Evolutionary conservation across 2,329 filamentous ascomycete genomes (phyloP).

Genomic region (Seiridium unicorne): DNA sequence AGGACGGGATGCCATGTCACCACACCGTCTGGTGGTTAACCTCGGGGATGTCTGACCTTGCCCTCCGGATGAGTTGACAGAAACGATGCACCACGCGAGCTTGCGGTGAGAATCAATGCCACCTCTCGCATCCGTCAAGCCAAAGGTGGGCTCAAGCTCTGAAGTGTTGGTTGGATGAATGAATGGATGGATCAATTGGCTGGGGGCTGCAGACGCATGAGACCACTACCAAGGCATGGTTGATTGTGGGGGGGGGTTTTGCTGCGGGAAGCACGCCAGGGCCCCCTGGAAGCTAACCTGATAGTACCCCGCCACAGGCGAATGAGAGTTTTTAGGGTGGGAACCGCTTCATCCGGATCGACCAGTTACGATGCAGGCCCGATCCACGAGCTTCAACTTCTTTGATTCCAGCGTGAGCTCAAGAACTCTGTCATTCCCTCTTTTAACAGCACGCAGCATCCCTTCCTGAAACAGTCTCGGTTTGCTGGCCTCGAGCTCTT

Average conservation of each 20-base stretch:
- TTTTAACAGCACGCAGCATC: background rate
- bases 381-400: constrained; percentile 6
- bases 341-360: background rate
- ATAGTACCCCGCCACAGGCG: background rate
- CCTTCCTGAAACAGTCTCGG: background rate
- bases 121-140: too few relatives aligned
- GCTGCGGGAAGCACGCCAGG: background rate
- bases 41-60: too few relatives aligned
- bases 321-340: background rate
- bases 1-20: background rate
- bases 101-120: too few relatives aligned
- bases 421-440: background rate
- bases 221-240: too few relatives aligned
- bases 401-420: background rate
- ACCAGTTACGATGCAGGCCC: constrained; percentile 2
- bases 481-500: too few relatives aligned
- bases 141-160: too few relatives aligned
- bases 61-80: too few relatives aligned
- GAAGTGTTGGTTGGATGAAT: too few relatives aligned
- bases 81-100: too few relatives aligned
- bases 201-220: too few relatives aligned
- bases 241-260: background rate
- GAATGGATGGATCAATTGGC: too few relatives aligned
- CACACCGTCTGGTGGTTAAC: background rate
- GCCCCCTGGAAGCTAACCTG: background rate